phyloP scores from a whole-genome alignment of 257 asterid species.

The Hygrophila difformis region DNA sequence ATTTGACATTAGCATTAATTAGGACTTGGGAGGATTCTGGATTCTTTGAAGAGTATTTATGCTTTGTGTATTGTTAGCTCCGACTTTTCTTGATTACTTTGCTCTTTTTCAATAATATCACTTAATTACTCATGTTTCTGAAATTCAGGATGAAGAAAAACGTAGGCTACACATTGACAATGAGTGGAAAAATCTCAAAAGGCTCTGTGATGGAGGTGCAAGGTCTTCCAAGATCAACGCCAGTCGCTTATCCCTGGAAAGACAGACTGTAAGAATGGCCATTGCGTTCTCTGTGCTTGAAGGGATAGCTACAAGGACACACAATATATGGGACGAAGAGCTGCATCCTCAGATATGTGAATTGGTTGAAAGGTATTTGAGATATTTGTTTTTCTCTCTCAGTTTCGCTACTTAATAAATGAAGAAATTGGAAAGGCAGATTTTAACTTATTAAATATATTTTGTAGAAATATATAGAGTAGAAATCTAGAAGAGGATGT shows the following conservation, averaged over 20 bases:
- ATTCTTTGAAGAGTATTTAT: background rate
- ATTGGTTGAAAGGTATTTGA: constrained; percentile 8
- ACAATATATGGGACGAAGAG: constrained; percentile 11
- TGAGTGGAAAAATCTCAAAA: constrained; percentile 12
- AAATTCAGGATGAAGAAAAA: constrained; percentile 15
- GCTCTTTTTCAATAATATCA: background rate
- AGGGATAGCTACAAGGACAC: constrained; percentile 1
- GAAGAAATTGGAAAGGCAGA: too few species aligned
- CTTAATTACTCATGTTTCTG: background rate
- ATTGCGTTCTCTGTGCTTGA: constrained; percentile 6
- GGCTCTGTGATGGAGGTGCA: constrained; percentile 11
- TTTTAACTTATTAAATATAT: too few species aligned
- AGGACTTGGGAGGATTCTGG: too few species aligned
- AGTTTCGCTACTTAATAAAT: too few species aligned
- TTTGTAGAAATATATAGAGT: too few species aligned
- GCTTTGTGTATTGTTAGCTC: background rate
- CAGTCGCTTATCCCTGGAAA: background rate
- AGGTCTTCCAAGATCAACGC: constrained; percentile 7
- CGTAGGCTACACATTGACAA: constrained; percentile 1
- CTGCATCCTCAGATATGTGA: constrained; percentile 14
- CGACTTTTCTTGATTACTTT: background rate
- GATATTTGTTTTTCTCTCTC: background rate
- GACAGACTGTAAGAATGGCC: constrained; percentile 3
- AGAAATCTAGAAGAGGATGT: too few species aligned
- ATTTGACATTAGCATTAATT: too few species aligned